Percentiles rank a stretch among this genome's conserved stretches.
Evolutionary conservation across 163 green algal species (phyloP).

Genomic region (Chlamydomonas reinhardtii): DNA sequence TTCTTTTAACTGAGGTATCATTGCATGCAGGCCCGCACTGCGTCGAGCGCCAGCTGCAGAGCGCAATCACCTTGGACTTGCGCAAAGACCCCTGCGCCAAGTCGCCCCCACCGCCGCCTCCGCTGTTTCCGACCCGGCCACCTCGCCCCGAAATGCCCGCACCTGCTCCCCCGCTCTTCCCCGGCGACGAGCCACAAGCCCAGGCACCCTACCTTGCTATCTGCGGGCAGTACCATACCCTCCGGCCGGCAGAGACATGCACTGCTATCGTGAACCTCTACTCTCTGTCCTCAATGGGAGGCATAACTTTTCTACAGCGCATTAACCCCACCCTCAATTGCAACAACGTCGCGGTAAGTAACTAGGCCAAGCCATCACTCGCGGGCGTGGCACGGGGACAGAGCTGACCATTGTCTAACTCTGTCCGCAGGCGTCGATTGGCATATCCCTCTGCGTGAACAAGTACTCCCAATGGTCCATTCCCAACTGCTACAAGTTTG

Average conservation of each 20-base stretch:
- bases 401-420: no score
- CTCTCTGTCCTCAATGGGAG: background rate
- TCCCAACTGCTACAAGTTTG: background rate
- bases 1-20: no score
- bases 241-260: background rate
- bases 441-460: background rate
- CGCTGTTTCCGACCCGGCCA: no score
- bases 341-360: background rate
- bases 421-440: background rate
- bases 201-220: background rate
- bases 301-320: background rate
- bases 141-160: background rate
- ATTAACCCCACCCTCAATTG: constrained; percentile 3
- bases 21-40: no score
- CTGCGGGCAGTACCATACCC: background rate
- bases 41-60: no score
- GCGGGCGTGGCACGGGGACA: no score
- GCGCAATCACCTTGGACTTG: no score
- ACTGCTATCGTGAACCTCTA: background rate
- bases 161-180: background rate
- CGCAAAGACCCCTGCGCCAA: no score
- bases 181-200: background rate
- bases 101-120: no score
- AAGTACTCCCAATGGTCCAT: constrained; percentile 10
- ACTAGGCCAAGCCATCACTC: background rate